Percentiles rank a stretch among this genome's conserved stretches.
Conservation (phyloP, 768 basidiomycete species). For the Leccinum aurantiacum region DNA sequence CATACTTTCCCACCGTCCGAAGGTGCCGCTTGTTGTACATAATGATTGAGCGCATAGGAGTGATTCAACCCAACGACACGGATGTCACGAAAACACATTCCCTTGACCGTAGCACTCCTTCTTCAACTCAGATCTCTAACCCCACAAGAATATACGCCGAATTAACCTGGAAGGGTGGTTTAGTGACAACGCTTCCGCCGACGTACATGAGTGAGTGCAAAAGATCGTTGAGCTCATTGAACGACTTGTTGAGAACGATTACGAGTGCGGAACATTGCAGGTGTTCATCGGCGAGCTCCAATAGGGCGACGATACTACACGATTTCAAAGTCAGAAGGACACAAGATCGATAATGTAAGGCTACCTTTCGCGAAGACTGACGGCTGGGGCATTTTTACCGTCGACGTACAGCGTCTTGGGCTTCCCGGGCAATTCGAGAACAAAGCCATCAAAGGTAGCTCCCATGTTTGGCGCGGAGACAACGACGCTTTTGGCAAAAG, state of each 20-base stretch:
- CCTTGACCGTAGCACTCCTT: constrained; percentile 21
- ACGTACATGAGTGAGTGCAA: constrained; percentile 93
- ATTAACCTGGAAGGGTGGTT: constrained; percentile 73
- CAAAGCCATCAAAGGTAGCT: constrained; percentile 72
- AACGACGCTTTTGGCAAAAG: constrained; percentile 72
- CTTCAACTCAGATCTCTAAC: constrained; percentile 61
- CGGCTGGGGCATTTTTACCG: constrained; percentile 76
- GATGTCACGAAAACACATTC: constrained; percentile 23
- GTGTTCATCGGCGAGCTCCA: constrained; percentile 86
- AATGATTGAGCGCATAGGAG: constrained; percentile 8
- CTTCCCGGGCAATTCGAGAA: constrained; percentile 69
- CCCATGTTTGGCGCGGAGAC: constrained; percentile 71
- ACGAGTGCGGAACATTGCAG: constrained; percentile 76
- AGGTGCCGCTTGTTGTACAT: too few relatives aligned
- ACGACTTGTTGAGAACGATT: constrained; percentile 75
- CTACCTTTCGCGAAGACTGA: constrained; percentile 83
- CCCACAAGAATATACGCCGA: constrained; percentile 82
- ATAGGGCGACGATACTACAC: constrained; percentile 74
- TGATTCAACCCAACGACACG: constrained; percentile 28
- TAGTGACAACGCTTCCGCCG: constrained; percentile 81
- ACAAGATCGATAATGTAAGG: constrained; percentile 14
- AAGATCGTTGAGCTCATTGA: constrained; percentile 66
- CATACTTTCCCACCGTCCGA: too few relatives aligned
- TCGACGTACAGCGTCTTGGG: constrained; percentile 82
- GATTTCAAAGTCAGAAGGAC: background rate